Evolutionary conservation across 345 rosid species (phyloP).

Genomic region (Crucihimalaya himalaica): DNA sequence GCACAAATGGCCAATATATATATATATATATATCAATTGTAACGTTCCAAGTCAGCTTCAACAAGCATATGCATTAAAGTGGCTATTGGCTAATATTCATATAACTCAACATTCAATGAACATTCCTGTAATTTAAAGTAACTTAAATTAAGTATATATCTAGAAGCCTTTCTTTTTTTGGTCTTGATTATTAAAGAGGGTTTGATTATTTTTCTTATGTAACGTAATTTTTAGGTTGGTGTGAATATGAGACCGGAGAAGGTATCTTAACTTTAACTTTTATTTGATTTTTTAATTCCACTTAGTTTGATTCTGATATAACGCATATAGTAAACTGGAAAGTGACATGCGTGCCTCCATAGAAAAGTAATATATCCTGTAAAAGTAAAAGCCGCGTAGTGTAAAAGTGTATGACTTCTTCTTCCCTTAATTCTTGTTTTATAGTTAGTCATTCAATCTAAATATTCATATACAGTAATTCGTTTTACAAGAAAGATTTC

Average conservation of each 20-base stretch:
- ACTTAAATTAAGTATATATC: slow-evolving; percentile 1
- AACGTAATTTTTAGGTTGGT: slow-evolving; percentile 18
- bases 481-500: slow-evolving; percentile 20
- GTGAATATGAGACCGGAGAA: slow-evolving; percentile 36
- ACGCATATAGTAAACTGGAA: slow-evolving; percentile 13
- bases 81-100: not conserved
- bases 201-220: not conserved
- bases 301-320: not conserved
- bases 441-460: not conserved
- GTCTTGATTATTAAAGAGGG: slow-evolving; percentile 2
- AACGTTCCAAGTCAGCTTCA: not conserved
- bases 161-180: slow-evolving; percentile 24
- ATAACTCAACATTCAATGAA: not conserved
- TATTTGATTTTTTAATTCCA: not conserved
- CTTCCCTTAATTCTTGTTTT: not conserved
- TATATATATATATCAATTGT: not conserved
- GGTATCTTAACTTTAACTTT: slow-evolving; percentile 21
- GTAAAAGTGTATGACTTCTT: slow-evolving; percentile 33
- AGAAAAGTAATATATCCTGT: not conserved
- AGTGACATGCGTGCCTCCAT: slow-evolving; percentile 27
- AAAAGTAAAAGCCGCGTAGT: slow-evolving; percentile 29
- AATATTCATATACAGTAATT: not conserved
- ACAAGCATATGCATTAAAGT: not conserved
- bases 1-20: not conserved
- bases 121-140: not conserved